Evolutionary conservation across 495 filamentous ascomycete genomes (phyloP), one percentile per base, ranked within the genome.

Genomic region (Glutinoglossum americanum): DNA sequence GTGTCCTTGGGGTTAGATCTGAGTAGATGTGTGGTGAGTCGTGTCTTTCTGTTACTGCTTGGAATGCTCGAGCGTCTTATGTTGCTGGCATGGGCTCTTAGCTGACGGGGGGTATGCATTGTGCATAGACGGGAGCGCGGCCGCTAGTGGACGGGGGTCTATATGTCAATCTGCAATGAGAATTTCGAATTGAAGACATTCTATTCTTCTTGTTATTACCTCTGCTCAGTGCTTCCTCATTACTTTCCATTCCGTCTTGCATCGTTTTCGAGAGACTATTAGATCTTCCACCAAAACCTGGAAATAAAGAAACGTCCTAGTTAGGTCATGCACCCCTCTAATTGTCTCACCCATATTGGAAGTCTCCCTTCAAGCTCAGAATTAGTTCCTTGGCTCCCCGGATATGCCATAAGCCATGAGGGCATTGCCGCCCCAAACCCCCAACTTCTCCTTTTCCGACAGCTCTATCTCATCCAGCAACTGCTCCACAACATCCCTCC

Each of bases 1-100:
- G 84, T 95, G 37, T 94, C 93, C 69, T 70, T 94, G 68, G 89
- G 83, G 0, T 82, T 83, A 64, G 85, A 87, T 3, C 67, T 88
- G 71, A 87, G 83, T 69, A 74, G 80, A 5, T 88, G 87, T 70
- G 81, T 89, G 53, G 73, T 75, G 44, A 17, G 56, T 57, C 19
- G 26, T 53, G 32, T 37, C 41, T 39, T 51, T n/a, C n/a, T n/a
- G n/a, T n/a, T n/a, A n/a, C n/a, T n/a, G n/a, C n/a, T n/a, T n/a
- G n/a, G n/a, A n/a, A n/a, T n/a, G n/a, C n/a, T n/a, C n/a, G n/a
- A n/a, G n/a, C n/a, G n/a, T n/a, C n/a, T n/a, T n/a, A n/a, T 58
- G 37, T 19, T 23, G 9, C 41, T 55, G 39, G 23, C 27, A 53
- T 19, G 30, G 13, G 55, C 13, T 55, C 60, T 11, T 56, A 60